These are phyloP conservation scores for Groenewaldozyma auringiensis DNA, from an alignment of 1,139 yeast genomes.

Conservation along the genomic window DNA sequence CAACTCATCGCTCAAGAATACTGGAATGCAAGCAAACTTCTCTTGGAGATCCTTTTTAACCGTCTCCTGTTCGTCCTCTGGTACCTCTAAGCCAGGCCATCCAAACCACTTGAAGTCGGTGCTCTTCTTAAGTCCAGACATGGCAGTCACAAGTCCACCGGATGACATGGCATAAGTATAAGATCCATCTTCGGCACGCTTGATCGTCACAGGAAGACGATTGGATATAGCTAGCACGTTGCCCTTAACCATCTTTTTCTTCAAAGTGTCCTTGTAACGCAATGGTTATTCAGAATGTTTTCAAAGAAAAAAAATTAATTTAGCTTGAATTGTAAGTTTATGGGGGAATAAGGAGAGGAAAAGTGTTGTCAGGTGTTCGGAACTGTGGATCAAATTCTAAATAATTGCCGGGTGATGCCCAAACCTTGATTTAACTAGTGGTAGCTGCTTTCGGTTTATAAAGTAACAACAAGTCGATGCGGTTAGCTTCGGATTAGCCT, in stretches of 20 bases:
- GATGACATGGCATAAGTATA: constrained; percentile 80
- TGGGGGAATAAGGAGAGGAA: too few species aligned
- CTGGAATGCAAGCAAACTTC: constrained; percentile 85
- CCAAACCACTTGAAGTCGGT: constrained; percentile 96
- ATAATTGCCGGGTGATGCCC: too few species aligned
- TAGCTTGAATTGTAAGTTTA: too few species aligned
- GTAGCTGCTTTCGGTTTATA: too few species aligned
- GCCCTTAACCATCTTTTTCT: constrained; percentile 24
- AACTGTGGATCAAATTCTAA: too few species aligned
- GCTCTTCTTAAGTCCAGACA: constrained; percentile 80
- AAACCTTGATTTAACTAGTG: too few species aligned
- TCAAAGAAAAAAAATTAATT: too few species aligned
- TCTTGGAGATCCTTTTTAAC: constrained; percentile 66
- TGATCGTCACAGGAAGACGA: constrained; percentile 89
- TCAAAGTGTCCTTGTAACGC: too few species aligned
- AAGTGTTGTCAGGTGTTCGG: too few species aligned
- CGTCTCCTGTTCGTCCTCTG: constrained; percentile 59
- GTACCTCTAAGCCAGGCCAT: constrained; percentile 87
- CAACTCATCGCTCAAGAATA: constrained; percentile 74
- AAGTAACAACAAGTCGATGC: too few species aligned
- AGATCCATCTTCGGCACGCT: constrained; percentile 56
- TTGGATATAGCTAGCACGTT: constrained; percentile 90
- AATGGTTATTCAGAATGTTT: too few species aligned
- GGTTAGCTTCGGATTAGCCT: too few species aligned
- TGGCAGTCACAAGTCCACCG: constrained; percentile 94